phyloP scores from a whole-genome alignment of 768 basidiomycete species.

The Phylloporus arenicola region DNA sequence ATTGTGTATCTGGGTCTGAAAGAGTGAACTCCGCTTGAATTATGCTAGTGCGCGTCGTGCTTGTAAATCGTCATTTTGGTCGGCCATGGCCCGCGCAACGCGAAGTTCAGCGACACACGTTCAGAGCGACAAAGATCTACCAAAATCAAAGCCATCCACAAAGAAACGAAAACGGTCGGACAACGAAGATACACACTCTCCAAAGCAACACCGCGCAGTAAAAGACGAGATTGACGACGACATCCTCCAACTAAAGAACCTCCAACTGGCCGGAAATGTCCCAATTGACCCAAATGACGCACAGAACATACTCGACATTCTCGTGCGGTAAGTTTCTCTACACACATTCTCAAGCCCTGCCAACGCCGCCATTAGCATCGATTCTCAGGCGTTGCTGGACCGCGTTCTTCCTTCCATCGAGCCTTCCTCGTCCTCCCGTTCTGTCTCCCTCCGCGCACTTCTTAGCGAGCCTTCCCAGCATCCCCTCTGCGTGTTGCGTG shows the following conservation, averaged over 20 bases:
- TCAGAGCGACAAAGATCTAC: conserved; percentile 33
- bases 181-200: conserved; percentile 42
- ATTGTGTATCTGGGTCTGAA: conserved; percentile 27
- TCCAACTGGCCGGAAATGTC: conserved; percentile 39
- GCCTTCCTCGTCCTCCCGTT: conserved; percentile 35
- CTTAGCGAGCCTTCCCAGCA: conserved; percentile 49
- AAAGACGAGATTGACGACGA: conserved; percentile 31
- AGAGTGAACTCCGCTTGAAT: conserved; percentile 10
- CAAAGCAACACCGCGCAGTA: conserved; percentile 44
- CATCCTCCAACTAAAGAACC: too few species aligned
- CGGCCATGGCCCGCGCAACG: conserved; percentile 70
- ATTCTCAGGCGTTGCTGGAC: conserved; percentile 73
- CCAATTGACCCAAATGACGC: conserved; percentile 44
- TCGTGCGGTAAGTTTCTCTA: conserved; percentile 42
- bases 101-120: conserved; percentile 47
- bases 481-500: conserved; percentile 51
- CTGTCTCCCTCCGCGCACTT: conserved; percentile 52
- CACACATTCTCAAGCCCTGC: neutral
- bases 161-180: conserved; percentile 69
- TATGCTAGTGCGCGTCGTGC: conserved; percentile 14
- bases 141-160: conserved; percentile 28
- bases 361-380: conserved; percentile 41
- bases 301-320: conserved; percentile 52
- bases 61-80: conserved; percentile 24
- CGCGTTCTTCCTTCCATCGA: conserved; percentile 61